Evolutionary conservation across 78 protist species (phyloP).

Genomic region (Abeoforma whisleri): DNA sequence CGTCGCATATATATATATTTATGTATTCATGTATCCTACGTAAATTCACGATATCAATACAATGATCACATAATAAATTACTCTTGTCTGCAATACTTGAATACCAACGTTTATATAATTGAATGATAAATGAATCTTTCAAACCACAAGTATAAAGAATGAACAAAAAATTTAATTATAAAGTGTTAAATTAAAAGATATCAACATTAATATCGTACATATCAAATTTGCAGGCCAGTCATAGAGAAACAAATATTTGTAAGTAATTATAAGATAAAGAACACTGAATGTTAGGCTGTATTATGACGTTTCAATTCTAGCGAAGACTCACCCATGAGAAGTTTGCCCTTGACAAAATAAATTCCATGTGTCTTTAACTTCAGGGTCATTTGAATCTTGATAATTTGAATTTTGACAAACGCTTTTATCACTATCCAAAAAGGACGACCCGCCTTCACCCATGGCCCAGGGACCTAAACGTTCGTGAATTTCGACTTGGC

Average conservation of each 20-base stretch:
- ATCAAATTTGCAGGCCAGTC: not conserved
- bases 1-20: not conserved
- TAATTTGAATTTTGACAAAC: not conserved
- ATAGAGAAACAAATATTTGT: too few relatives aligned
- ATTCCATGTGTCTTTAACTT: not conserved
- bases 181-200: too few relatives aligned
- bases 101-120: too few relatives aligned
- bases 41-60: not conserved
- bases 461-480: not conserved
- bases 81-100: too few relatives aligned
- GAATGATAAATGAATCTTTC: too few relatives aligned
- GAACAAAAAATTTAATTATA: not conserved
- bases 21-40: not conserved
- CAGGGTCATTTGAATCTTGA: not conserved
- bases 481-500: not conserved
- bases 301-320: too few relatives aligned
- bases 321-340: too few relatives aligned
- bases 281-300: too few relatives aligned
- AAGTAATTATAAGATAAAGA: too few relatives aligned
- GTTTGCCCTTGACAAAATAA: not conserved
- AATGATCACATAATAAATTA: too few relatives aligned
- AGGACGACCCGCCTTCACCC: not conserved
- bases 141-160: too few relatives aligned
- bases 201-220: not conserved
- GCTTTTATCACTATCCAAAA: not conserved